These are phyloP conservation scores for Rhodosporidiobolus sp. DNA, from an alignment of 768 basidiomycete species.

Conservation along the genomic window DNA sequence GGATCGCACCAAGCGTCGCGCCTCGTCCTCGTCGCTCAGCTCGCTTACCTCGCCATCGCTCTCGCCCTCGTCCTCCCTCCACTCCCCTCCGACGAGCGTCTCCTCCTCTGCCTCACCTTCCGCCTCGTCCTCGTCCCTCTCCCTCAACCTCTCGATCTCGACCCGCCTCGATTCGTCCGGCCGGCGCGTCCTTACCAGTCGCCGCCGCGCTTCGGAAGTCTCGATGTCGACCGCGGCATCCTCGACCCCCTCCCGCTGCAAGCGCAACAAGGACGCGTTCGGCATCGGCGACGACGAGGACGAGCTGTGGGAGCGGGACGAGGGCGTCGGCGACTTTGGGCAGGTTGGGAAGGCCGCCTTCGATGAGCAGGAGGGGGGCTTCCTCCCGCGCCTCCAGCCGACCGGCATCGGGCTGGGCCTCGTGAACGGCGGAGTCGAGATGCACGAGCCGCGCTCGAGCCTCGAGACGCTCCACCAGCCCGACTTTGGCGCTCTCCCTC, in stretches of 20 bases:
- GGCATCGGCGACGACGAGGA: constrained; percentile 7
- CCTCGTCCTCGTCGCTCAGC: constrained; percentile 3
- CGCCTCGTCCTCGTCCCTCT: not conserved
- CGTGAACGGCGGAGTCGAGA: not conserved
- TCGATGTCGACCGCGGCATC: not conserved
- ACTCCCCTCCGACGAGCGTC: not conserved
- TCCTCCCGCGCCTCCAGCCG: not conserved
- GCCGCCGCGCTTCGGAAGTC: not conserved
- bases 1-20: not conserved
- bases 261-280: not conserved
- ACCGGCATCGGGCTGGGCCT: not conserved
- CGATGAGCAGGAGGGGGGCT: not conserved
- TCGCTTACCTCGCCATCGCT: not conserved
- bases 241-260: not conserved
- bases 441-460: not conserved
- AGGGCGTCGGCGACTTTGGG: not conserved
- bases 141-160: not conserved
- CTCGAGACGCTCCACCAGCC: constrained; percentile 1
- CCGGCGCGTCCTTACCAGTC: constrained; percentile 5
- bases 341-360: not conserved
- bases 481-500: not conserved
- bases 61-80: not conserved
- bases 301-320: not conserved
- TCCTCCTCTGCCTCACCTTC: not conserved
- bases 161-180: constrained; percentile 7